Conservation (phyloP, 2,329 filamentous ascomycete genomes). For the Calonectria pauciramosa region DNA sequence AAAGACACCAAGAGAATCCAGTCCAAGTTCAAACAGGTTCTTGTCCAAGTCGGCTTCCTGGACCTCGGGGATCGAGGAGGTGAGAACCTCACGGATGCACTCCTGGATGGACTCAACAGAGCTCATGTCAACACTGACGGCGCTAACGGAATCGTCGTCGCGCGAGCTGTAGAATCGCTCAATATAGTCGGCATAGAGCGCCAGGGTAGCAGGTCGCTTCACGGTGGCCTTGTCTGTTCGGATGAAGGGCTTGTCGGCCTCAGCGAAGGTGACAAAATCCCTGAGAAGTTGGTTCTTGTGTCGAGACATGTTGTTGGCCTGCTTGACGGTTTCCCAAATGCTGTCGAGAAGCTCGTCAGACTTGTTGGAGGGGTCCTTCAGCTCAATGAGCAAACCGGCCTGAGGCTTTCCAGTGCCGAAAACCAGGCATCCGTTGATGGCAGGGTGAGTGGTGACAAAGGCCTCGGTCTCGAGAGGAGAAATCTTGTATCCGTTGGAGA, state of each 20-base stretch:
- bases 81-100: constrained; percentile 35
- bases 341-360: constrained; percentile 52
- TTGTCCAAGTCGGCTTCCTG: constrained; percentile 34
- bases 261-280: constrained; percentile 57
- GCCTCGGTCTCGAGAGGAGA: constrained; percentile 48
- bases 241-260: constrained; percentile 57
- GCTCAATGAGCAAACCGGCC: constrained; percentile 46
- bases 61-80: constrained; percentile 34
- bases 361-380: constrained; percentile 39
- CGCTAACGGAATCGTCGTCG: constrained; percentile 24
- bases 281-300: constrained; percentile 58
- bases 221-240: constrained; percentile 61
- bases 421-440: constrained; percentile 44
- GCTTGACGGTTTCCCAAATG: constrained; percentile 60
- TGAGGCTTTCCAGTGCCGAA: constrained; percentile 45
- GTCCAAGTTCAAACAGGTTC: constrained; percentile 47
- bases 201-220: constrained; percentile 55
- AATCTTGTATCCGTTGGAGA: constrained; percentile 51
- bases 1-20: constrained; percentile 51
- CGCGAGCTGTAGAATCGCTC: constrained; percentile 57
- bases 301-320: constrained; percentile 56
- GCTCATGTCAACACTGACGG: constrained; percentile 35
- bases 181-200: constrained; percentile 60
- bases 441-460: constrained; percentile 42
- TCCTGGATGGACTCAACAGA: constrained; percentile 41